These are phyloP conservation scores for Suhomyces anneliseae DNA, from an alignment of 1,139 yeast species.

Conservation along the genomic window DNA sequence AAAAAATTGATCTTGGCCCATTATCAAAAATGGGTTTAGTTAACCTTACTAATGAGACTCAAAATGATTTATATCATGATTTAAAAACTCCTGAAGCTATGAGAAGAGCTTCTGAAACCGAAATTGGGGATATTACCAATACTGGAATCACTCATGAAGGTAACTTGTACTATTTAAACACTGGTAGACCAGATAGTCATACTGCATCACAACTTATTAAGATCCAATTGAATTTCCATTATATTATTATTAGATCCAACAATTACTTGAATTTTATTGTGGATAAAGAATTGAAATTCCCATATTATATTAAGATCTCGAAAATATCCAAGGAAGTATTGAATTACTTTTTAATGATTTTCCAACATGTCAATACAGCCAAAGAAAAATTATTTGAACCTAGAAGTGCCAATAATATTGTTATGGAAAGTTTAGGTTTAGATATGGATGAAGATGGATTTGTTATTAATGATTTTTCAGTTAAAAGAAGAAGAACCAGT, in stretches of 20 bases:
- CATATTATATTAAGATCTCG: conserved; percentile 37
- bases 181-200: conserved; percentile 42
- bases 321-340: conserved; percentile 42
- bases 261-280: conserved; percentile 49
- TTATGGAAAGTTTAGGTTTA: conserved; percentile 20
- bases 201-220: conserved; percentile 44
- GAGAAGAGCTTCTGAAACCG: conserved; percentile 8
- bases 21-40: conserved; percentile 39
- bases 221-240: conserved; percentile 48
- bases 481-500: conserved; percentile 33
- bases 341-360: conserved; percentile 39
- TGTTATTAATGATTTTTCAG: conserved; percentile 48
- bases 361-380: conserved; percentile 26
- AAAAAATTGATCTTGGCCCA: conserved; percentile 31
- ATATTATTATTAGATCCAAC: conserved; percentile 43
- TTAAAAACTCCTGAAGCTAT: conserved; percentile 16
- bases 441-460: conserved; percentile 48
- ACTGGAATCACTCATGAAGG: conserved; percentile 33
- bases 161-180: conserved; percentile 27
- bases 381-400: conserved; percentile 12
- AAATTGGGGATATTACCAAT: neutral
- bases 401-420: conserved; percentile 11
- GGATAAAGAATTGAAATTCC: conserved; percentile 43
- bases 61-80: conserved; percentile 37
- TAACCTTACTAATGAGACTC: conserved; percentile 23